A percentile compares a stretch with the other conserved stretches of the same genome.
Conservation (phyloP, 495 filamentous ascomycete genomes). For the Neurospora pannonica region DNA sequence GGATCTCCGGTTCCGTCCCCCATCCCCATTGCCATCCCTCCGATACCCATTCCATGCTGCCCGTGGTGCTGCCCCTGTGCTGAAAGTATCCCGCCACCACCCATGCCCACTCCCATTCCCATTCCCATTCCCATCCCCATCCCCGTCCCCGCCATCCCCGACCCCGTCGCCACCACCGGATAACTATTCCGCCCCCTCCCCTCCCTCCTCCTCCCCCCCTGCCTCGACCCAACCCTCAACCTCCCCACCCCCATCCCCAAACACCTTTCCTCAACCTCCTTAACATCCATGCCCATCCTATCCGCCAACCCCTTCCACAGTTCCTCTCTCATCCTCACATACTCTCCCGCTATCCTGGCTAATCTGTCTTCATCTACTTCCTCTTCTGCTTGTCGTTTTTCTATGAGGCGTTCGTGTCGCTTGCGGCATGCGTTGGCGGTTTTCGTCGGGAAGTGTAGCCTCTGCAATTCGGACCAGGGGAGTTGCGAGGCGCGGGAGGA, state of each 20-base stretch:
- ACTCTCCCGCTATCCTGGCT: constrained; percentile 54
- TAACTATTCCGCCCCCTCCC: constrained; percentile 37
- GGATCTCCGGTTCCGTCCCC: too few species aligned
- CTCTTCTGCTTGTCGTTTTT: constrained; percentile 44
- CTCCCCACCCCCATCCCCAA: not conserved
- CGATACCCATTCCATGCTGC: too few species aligned
- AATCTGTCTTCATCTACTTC: constrained; percentile 57
- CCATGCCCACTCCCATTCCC: too few species aligned
- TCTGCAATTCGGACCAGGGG: constrained; percentile 58
- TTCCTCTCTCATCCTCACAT: constrained; percentile 55
- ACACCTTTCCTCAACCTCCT: constrained; percentile 59
- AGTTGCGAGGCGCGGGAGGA: not conserved
- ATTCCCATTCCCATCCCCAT: not conserved
- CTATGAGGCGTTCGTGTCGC: constrained; percentile 64
- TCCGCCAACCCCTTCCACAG: constrained; percentile 60
- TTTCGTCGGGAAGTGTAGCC: constrained; percentile 57
- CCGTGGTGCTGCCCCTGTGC: too few species aligned
- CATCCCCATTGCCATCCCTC: too few species aligned
- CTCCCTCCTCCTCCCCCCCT: constrained; percentile 21
- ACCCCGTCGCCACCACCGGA: constrained; percentile 32
- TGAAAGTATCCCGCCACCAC: too few species aligned
- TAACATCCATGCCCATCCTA: constrained; percentile 56
- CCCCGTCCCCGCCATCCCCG: constrained; percentile 11
- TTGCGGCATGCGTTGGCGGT: constrained; percentile 74
- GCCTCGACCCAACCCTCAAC: not conserved